phyloP scores from a whole-genome alignment of 345 rosid species.

The Syzygium aromaticum region DNA sequence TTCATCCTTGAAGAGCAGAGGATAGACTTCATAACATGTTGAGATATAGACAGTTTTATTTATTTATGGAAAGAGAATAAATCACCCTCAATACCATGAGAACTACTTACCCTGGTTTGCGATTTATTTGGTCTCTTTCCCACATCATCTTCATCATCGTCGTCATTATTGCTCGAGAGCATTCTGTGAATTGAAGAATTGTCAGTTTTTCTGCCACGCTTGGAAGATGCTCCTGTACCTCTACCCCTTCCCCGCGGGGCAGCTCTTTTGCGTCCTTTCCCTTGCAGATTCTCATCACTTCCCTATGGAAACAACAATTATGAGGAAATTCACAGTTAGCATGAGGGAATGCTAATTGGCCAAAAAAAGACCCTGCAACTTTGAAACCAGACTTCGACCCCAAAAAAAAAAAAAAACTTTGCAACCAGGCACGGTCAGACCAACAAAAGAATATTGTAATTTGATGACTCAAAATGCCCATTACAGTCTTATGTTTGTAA shows the following conservation, averaged over 20 bases:
- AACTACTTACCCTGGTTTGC: constrained; percentile 59
- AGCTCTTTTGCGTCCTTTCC: constrained; percentile 72
- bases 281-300: constrained; percentile 30
- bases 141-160: constrained; percentile 51
- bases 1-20: background rate
- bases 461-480: background rate
- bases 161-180: constrained; percentile 57
- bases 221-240: constrained; percentile 46
- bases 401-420: background rate
- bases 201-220: constrained; percentile 67
- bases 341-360: background rate
- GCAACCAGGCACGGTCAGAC: background rate
- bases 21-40: background rate
- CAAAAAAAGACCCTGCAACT: background rate
- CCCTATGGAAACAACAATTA: constrained; percentile 24
- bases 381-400: background rate
- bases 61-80: background rate
- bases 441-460: background rate
- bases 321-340: background rate
- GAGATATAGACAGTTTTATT: background rate
- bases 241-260: constrained; percentile 67
- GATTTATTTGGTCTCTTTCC: constrained; percentile 45
- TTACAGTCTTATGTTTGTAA: background rate
- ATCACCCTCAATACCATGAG: background rate
- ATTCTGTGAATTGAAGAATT: constrained; percentile 50